Percentiles rank a stretch among this genome's conserved stretches.
Conservation (phyloP, 2,329 filamentous ascomycete genomes). For the Beauveria sp. region DNA sequence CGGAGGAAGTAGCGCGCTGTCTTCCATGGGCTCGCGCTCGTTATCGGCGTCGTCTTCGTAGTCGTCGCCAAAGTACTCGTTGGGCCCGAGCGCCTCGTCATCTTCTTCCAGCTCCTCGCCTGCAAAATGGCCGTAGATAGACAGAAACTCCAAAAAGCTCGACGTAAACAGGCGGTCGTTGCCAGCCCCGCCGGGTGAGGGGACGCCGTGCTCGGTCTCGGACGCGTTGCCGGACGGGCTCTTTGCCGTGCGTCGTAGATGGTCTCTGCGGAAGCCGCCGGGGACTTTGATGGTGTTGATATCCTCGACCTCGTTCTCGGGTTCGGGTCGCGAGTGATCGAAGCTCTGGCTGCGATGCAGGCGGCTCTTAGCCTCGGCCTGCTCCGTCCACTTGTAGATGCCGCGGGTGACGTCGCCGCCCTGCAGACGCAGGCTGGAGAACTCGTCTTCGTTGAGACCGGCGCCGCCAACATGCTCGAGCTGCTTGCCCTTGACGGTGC, state of each 20-base stretch:
- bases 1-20: slow-evolving; percentile 74
- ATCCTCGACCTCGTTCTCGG: slow-evolving; percentile 72
- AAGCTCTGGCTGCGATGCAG: slow-evolving; percentile 84
- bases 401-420: slow-evolving; percentile 91
- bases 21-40: slow-evolving; percentile 74
- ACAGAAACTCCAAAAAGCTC: slow-evolving; percentile 93
- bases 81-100: slow-evolving; percentile 76
- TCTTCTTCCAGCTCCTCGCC: slow-evolving; percentile 96
- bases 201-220: slow-evolving; percentile 25
- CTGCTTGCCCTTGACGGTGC: slow-evolving; percentile 47
- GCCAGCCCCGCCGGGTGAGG: slow-evolving; percentile 25
- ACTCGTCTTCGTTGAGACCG: slow-evolving; percentile 64
- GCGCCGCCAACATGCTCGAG: slow-evolving; percentile 28
- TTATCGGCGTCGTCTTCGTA: slow-evolving; percentile 50
- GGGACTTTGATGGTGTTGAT: slow-evolving; percentile 89
- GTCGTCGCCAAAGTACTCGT: slow-evolving; percentile 82
- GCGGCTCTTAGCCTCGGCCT: slow-evolving; percentile 63
- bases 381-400: slow-evolving; percentile 95
- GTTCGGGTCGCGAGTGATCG: slow-evolving; percentile 65
- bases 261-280: slow-evolving; percentile 88
- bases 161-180: slow-evolving; percentile 63
- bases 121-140: slow-evolving; percentile 93
- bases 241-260: slow-evolving; percentile 66
- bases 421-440: slow-evolving; percentile 86
- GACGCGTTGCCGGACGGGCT: slow-evolving; percentile 41